Conservation (phyloP, 1,284 basidiomycete genomes). For the Naganishia liquefaciens region DNA sequence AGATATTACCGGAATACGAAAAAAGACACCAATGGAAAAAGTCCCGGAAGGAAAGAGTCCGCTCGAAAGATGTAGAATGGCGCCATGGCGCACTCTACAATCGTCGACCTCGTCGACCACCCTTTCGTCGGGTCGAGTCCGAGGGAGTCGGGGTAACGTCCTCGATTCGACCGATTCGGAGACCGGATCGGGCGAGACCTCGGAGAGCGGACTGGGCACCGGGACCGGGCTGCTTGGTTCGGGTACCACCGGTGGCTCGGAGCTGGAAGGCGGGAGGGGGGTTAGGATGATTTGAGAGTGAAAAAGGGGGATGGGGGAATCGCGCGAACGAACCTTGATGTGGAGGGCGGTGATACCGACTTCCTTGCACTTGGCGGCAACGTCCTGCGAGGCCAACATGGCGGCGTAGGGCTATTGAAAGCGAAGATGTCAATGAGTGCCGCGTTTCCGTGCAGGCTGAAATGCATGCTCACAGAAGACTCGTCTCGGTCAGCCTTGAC, state of each 20-base stretch:
- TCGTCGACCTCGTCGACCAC: slow-evolving; percentile 99
- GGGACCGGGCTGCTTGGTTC: slow-evolving; percentile 97
- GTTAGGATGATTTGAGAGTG: background rate
- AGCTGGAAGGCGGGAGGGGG: slow-evolving; percentile 77
- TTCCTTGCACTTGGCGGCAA: slow-evolving; percentile 94
- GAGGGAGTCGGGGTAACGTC: slow-evolving; percentile 94
- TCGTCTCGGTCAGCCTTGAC: slow-evolving; percentile 99
- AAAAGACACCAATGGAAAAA: too few relatives aligned
- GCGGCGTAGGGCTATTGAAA: slow-evolving; percentile 75
- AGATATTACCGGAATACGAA: background rate
- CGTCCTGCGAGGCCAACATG: slow-evolving; percentile 98
- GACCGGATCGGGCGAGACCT: slow-evolving; percentile 96
- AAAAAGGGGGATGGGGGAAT: background rate
- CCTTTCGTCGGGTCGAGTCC: slow-evolving; percentile 97
- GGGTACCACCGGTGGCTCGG: slow-evolving; percentile 96
- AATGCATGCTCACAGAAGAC: slow-evolving; percentile 66
- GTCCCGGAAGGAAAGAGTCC: background rate
- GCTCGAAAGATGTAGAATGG: slow-evolving; percentile 1
- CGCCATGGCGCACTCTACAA: slow-evolving; percentile 57
- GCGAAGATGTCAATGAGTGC: background rate
- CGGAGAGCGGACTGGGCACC: slow-evolving; percentile 98
- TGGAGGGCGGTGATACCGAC: slow-evolving; percentile 93
- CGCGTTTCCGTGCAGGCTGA: background rate
- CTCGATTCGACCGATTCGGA: slow-evolving; percentile 98
- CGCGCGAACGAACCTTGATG: slow-evolving; percentile 39